Evolutionary conservation across 768 basidiomycete species (phyloP), one percentile per base, ranked within the genome.

Genomic region (Suillus subalutaceus): DNA sequence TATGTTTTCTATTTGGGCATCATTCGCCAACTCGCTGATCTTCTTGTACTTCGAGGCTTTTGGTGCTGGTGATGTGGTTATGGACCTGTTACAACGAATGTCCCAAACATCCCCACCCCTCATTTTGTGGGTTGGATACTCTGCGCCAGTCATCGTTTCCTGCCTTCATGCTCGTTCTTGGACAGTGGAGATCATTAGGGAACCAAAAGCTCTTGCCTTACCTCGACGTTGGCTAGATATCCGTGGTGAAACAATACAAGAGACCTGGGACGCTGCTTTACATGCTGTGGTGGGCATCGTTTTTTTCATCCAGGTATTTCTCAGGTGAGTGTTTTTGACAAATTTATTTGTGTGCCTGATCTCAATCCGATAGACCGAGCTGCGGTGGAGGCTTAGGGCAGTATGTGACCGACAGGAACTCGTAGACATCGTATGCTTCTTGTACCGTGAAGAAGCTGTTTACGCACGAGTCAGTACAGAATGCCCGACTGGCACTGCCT

Each of bases 161-260:
- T 83, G 87, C 0, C 78, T 79, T 23, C 82, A 84, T 69, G 72
- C 86, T 57, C 75, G 74, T 53, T 69, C 80, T 30, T 92, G 90
- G 91, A 83, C 85, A 2, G 86, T 91, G 44, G 59, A 60, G 30
- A 72, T 78, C 13, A 77, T 85, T 40, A 85, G 82, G n/a, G 77
- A 82, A 58, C 68, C 73, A 75, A 58, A 85, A 48, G 78, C 74
- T 56, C 78, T 85, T 68, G 68, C 88, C 18, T 83, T 88, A 63
- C 92, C 93, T 50, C 83, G 92, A 41, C 86, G 92, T 20, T 94
- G 92, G 93, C 77, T 92, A 48, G 90, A 92, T 73, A 84, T 92
- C 63, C 79, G 79, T n/a, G 93, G 93, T 4, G 70, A 71, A 18
- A 87, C 80, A 70, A 78, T 93, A 43, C 73, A 77, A 12, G 87